Evolutionary conservation across 2,329 filamentous ascomycete species (phyloP).

Genomic region (Fusarium pseudonygamai): DNA sequence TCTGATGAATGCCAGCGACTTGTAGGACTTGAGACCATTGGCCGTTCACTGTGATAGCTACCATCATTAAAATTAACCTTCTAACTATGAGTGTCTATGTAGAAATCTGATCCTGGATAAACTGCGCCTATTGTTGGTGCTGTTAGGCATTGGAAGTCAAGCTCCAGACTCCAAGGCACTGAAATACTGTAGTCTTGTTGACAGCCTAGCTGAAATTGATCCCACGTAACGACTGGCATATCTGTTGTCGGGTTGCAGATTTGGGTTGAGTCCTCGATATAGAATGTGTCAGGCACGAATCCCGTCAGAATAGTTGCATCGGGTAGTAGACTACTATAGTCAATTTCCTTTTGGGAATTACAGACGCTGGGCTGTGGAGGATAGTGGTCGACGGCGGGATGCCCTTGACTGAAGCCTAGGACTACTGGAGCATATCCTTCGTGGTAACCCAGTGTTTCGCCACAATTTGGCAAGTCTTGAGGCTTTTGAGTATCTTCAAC

Average conservation of each 20-base stretch:
- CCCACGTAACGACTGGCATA: background rate
- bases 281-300: background rate
- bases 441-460: background rate
- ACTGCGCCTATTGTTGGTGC: fast-evolving
- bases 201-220: background rate
- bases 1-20: no score
- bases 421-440: no score
- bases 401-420: background rate
- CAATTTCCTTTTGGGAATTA: background rate
- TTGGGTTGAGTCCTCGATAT: background rate
- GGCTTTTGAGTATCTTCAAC: background rate
- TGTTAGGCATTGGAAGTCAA: background rate
- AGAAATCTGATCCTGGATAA: background rate
- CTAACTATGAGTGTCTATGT: background rate
- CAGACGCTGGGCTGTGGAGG: background rate
- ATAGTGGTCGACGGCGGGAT: fast-evolving
- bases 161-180: background rate
- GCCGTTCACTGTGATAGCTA: no score
- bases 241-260: background rate
- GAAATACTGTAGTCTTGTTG: background rate
- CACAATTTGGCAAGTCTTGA: fast-evolving
- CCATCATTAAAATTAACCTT: no score
- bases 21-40: no score
- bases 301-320: fast-evolving
- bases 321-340: no score